phyloP scores from a whole-genome alignment of 352 stramenopile genomes.

The Globisporangium middletonii region DNA sequence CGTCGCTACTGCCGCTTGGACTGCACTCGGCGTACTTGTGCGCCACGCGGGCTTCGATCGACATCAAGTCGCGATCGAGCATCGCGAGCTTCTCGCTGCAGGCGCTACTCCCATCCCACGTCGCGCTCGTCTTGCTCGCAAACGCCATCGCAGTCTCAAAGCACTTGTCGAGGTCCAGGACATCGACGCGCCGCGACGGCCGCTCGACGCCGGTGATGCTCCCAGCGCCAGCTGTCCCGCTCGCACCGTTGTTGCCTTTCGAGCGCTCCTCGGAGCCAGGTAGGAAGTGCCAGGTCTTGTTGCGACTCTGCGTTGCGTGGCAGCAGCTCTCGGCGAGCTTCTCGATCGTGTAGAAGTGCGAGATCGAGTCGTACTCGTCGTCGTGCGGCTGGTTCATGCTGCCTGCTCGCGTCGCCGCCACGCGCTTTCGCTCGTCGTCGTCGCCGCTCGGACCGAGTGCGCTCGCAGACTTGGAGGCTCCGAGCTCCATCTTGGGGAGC shows the following conservation, averaged over 20 bases:
- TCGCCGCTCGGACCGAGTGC: background rate
- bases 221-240: slow-evolving; percentile 16
- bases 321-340: slow-evolving; percentile 64
- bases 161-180: slow-evolving; percentile 64
- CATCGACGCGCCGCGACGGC: slow-evolving; percentile 52
- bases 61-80: slow-evolving; percentile 64
- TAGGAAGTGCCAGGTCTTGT: slow-evolving; percentile 73
- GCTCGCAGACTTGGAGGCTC: background rate
- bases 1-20: too few relatives aligned
- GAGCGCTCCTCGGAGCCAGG: slow-evolving; percentile 53
- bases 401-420: slow-evolving; percentile 2
- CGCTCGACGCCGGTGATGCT: slow-evolving; percentile 55
- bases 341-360: slow-evolving; percentile 78
- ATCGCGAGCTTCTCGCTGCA: slow-evolving; percentile 45
- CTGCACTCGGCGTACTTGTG: slow-evolving; percentile 20
- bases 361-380: slow-evolving; percentile 33
- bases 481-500: slow-evolving; percentile 13
- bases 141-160: slow-evolving; percentile 69
- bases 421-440: slow-evolving; percentile 5
- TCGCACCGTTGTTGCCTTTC: slow-evolving; percentile 36
- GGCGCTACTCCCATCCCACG: slow-evolving; percentile 25
- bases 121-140: slow-evolving; percentile 30
- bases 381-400: slow-evolving; percentile 14
- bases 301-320: slow-evolving; percentile 59
- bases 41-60: slow-evolving; percentile 37